Percentiles rank a stretch among this genome's conserved stretches.
Evolutionary conservation across 2,329 filamentous ascomycete species (phyloP).

Genomic region (Clarireedia paspali): DNA sequence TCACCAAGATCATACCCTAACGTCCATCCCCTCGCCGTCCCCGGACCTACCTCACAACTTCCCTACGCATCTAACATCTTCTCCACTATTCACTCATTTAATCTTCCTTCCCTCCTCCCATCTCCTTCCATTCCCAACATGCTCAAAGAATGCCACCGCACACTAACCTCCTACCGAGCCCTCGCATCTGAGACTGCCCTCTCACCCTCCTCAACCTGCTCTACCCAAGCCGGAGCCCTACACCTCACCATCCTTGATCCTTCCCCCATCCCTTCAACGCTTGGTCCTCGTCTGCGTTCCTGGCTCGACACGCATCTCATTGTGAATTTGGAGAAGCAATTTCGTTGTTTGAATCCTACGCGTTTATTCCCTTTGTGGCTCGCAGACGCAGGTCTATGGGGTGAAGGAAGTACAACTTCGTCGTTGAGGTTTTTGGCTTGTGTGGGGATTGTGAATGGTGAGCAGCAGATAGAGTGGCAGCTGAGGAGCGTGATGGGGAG

Average conservation of each 20-base stretch:
- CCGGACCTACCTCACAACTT: constrained; percentile 32
- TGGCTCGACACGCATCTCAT: constrained; percentile 58
- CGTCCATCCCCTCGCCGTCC: constrained; percentile 28
- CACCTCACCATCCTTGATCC: constrained; percentile 58
- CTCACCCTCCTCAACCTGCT: neutral
- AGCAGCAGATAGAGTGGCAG: constrained; percentile 31
- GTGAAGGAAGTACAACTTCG: constrained; percentile 19
- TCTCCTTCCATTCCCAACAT: constrained; percentile 48
- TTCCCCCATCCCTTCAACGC: constrained; percentile 44
- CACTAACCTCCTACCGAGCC: constrained; percentile 36
- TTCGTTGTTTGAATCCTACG: constrained; percentile 52
- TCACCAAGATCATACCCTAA: constrained; percentile 30
- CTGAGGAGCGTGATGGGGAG: constrained; percentile 46
- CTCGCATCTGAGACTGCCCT: neutral
- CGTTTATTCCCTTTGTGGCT: constrained; percentile 53
- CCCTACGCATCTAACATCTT: constrained; percentile 34
- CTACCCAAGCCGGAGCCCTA: constrained; percentile 37
- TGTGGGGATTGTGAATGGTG: constrained; percentile 9
- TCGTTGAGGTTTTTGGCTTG: constrained; percentile 21
- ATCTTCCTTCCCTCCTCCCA: constrained; percentile 48
- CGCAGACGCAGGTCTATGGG: constrained; percentile 45
- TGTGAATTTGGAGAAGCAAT: constrained; percentile 49
- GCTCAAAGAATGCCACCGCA: constrained; percentile 48
- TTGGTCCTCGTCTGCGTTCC: constrained; percentile 47
- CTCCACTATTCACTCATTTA: constrained; percentile 43